Evolutionary conservation across 2,329 filamentous ascomycete genomes (phyloP).

Genomic region (Immersiporthe knoxdaviesiana): DNA sequence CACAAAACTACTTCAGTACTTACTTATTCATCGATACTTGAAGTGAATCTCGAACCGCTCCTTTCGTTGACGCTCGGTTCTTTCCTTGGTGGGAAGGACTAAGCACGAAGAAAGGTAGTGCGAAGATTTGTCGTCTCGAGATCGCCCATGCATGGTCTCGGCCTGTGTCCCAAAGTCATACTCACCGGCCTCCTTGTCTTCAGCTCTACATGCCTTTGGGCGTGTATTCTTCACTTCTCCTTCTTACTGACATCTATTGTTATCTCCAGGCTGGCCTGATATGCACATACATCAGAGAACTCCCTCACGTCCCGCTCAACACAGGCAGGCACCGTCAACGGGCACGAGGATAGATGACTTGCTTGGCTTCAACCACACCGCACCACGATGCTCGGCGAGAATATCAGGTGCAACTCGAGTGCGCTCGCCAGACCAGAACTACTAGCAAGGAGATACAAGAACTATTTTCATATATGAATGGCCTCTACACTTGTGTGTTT

Average conservation of each 20-base stretch:
- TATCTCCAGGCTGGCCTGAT: not conserved
- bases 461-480: not conserved
- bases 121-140: not conserved
- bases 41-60: no score
- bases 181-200: not conserved
- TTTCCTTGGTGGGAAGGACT: not conserved
- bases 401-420: not conserved
- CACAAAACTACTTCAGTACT: not conserved
- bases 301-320: not conserved
- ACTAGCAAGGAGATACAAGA: not conserved
- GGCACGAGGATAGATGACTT: not conserved
- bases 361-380: not conserved
- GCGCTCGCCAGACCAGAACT: not conserved
- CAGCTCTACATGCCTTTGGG: not conserved
- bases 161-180: not conserved
- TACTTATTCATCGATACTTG: no score
- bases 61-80: not conserved
- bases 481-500: not conserved
- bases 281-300: not conserved
- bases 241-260: not conserved
- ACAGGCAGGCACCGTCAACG: not conserved
- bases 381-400: not conserved
- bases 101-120: not conserved
- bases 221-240: not conserved
- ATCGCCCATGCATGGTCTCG: no score